These are phyloP conservation scores for Sporothrix humicola DNA, from an alignment of 2,329 filamentous ascomycete species.

Conservation along the genomic window DNA sequence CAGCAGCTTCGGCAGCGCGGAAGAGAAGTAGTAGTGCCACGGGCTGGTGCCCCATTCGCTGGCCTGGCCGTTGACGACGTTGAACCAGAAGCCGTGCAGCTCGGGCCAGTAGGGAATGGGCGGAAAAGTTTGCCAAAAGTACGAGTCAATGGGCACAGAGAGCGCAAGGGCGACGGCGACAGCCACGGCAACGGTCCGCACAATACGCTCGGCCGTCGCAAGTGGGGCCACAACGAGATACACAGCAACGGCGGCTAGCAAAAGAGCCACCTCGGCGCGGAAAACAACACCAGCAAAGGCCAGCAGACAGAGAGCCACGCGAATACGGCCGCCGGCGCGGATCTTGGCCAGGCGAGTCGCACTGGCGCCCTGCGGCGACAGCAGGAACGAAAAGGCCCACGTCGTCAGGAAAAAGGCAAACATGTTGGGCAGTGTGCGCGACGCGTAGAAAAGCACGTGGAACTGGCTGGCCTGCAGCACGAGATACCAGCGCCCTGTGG, in stretches of 20 bases:
- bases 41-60: slow-evolving; percentile 87
- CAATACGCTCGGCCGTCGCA: slow-evolving; percentile 57
- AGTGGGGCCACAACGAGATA: slow-evolving; percentile 65
- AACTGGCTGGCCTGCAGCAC: slow-evolving; percentile 84
- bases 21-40: slow-evolving; percentile 84
- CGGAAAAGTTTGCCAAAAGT: slow-evolving; percentile 72
- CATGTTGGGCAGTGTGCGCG: slow-evolving; percentile 92
- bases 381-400: slow-evolving; percentile 56
- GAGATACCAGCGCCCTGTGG: slow-evolving; percentile 78
- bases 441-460: slow-evolving; percentile 90
- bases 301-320: slow-evolving; percentile 73
- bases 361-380: slow-evolving; percentile 22
- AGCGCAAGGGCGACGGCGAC: slow-evolving; percentile 68
- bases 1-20: slow-evolving; percentile 79
- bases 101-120: slow-evolving; percentile 85
- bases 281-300: slow-evolving; percentile 84
- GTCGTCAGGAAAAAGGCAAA: slow-evolving; percentile 80
- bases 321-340: slow-evolving; percentile 54
- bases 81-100: slow-evolving; percentile 86
- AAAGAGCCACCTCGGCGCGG: slow-evolving; percentile 83
- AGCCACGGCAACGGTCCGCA: slow-evolving; percentile 70
- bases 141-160: slow-evolving; percentile 82
- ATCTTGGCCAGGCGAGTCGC: slow-evolving; percentile 15
- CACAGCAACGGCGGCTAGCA: slow-evolving; percentile 71
- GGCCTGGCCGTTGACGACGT: slow-evolving; percentile 81